Conservation (phyloP, 78 protist genomes). For the Monosiga brevicollis region DNA sequence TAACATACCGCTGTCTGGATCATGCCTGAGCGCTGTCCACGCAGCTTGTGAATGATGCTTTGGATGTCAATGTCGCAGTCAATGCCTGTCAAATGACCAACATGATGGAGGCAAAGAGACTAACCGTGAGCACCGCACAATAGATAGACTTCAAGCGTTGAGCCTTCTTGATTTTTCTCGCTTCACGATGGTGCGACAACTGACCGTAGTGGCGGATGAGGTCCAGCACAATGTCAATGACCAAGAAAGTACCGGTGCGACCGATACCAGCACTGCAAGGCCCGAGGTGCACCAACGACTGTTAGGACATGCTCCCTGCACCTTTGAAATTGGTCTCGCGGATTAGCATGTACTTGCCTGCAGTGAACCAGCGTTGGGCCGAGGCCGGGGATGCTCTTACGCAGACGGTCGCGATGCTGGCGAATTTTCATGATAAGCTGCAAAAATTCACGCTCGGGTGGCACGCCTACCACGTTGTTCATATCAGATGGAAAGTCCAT, state of each 20-base stretch:
- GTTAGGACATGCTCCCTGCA: too few relatives aligned
- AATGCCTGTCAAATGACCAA: neutral
- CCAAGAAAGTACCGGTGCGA: slow-evolving; percentile 10
- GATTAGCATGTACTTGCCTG: neutral
- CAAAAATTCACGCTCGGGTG: neutral
- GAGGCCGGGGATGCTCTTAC: neutral
- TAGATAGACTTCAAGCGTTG: neutral
- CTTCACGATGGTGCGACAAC: neutral
- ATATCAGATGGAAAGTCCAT: too few relatives aligned
- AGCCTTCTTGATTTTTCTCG: neutral
- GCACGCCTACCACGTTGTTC: too few relatives aligned
- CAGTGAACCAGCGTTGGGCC: slow-evolving; percentile 7
- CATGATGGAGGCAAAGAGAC: too few relatives aligned
- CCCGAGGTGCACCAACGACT: neutral
- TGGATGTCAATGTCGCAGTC: neutral
- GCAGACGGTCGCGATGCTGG: neutral
- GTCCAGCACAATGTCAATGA: neutral
- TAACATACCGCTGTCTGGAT: slow-evolving; percentile 9
- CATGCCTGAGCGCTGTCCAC: slow-evolving; percentile 10
- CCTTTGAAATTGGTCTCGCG: neutral
- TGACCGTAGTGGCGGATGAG: neutral
- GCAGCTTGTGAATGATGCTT: neutral
- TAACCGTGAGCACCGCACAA: neutral
- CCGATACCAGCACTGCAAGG: slow-evolving; percentile 10
- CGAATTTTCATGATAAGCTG: neutral